phyloP scores from a whole-genome alignment of 2,329 filamentous ascomycete species.

The Nothophaeocryptopus gaeumannii region DNA sequence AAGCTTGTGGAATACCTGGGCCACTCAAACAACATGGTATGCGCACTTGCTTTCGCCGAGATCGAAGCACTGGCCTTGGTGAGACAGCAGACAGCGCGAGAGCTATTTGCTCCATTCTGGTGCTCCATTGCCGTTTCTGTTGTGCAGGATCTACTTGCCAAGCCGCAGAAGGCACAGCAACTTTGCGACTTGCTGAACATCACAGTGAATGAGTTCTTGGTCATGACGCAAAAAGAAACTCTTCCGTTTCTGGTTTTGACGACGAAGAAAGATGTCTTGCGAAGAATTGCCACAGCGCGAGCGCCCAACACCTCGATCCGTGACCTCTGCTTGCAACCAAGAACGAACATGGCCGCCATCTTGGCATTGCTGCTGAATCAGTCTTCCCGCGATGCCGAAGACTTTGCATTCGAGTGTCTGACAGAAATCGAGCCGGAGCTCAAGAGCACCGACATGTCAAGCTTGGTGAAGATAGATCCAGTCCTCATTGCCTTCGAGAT shows the following conservation, averaged over 20 bases:
- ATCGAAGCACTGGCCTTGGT: constrained; percentile 68
- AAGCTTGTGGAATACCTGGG: constrained; percentile 84
- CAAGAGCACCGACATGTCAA: constrained; percentile 60
- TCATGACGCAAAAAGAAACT: constrained; percentile 74
- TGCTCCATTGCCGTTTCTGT: constrained; percentile 76
- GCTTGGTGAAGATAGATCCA: constrained; percentile 71
- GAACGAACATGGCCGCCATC: constrained; percentile 57
- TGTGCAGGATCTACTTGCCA: constrained; percentile 74
- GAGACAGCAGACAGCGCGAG: constrained; percentile 54
- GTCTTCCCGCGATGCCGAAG: constrained; percentile 62
- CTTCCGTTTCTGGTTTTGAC: constrained; percentile 82
- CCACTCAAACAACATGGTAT: constrained; percentile 74
- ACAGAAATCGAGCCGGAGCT: constrained; percentile 69
- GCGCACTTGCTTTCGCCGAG: constrained; percentile 79
- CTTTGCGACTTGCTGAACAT: constrained; percentile 79
- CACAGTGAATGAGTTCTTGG: constrained; percentile 69
- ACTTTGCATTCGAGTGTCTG: constrained; percentile 66
- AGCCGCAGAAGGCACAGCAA: constrained; percentile 77
- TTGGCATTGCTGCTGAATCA: constrained; percentile 59
- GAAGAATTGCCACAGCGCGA: constrained; percentile 72
- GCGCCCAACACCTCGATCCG: constrained; percentile 54
- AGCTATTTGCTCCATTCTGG: constrained; percentile 83
- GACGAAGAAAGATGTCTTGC: constrained; percentile 73
- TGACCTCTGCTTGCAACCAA: constrained; percentile 58
- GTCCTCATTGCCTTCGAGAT: constrained; percentile 76